Conservation (phyloP, 2,329 filamentous ascomycete species). For the Purpureocillium lavendulum region DNA sequence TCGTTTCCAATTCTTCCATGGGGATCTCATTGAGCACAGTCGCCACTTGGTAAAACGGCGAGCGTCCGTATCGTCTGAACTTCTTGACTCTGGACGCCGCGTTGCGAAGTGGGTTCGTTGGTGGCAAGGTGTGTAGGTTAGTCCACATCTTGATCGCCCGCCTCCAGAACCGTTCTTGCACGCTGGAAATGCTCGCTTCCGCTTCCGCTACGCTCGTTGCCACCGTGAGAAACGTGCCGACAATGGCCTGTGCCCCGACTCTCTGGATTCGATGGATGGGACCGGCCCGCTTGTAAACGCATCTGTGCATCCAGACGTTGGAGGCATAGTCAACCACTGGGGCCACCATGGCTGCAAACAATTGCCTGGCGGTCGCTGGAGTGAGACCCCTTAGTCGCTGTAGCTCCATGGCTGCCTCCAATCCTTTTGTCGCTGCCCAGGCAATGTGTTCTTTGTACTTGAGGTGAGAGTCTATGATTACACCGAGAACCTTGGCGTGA, state of each 20-base stretch:
- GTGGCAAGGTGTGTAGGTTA: conserved; percentile 3
- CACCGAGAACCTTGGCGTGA: conserved; percentile 9
- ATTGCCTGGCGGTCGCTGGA: not conserved
- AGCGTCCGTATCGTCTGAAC: conserved; percentile 1
- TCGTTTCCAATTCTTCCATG: conserved; percentile 5
- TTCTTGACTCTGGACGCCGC: conserved; percentile 2
- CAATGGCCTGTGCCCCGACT: conserved; percentile 1
- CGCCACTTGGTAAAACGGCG: conserved; percentile 6
- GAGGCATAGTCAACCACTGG: conserved; percentile 7
- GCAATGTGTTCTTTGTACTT: conserved; percentile 17
- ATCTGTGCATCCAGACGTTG: not conserved
- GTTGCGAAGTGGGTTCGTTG: conserved; percentile 4
- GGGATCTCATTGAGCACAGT: not conserved
- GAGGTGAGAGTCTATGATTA: conserved; percentile 9
- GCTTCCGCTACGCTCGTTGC: conserved; percentile 12
- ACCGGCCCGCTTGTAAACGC: not conserved
- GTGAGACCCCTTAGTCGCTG: conserved; percentile 5
- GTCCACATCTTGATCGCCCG: conserved; percentile 5
- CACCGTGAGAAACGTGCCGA: conserved; percentile 10
- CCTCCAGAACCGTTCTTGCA: conserved; percentile 9
- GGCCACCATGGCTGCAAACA: conserved; percentile 8
- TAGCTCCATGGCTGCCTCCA: conserved; percentile 13
- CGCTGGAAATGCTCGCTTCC: conserved; percentile 10
- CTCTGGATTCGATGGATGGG: not conserved
- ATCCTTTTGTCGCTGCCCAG: conserved; percentile 12